These are phyloP conservation scores for Boletus pseudo-olivaceus DNA, from an alignment of 768 basidiomycete species.

Conservation along the genomic window DNA sequence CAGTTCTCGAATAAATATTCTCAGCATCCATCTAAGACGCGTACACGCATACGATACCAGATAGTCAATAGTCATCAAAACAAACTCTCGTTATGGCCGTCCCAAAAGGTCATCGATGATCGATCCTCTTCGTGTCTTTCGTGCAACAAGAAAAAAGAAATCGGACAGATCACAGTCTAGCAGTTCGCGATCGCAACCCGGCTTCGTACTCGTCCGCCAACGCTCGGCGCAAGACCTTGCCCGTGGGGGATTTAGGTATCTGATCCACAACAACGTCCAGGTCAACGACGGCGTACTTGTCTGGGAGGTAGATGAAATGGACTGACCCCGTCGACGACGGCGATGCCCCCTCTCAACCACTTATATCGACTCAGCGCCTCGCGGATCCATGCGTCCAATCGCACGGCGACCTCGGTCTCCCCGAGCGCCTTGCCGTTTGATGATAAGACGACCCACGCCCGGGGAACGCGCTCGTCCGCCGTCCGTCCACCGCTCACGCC, in stretches of 20 bases:
- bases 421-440: slow-evolving; percentile 50
- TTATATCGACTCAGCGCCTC: slow-evolving; percentile 70
- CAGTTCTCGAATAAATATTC: too few species aligned
- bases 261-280: neutral
- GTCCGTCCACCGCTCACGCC: slow-evolving; percentile 72
- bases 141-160: neutral
- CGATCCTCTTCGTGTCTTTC: neutral
- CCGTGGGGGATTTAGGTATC: slow-evolving; percentile 75
- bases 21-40: too few species aligned
- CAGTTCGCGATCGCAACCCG: slow-evolving; percentile 10
- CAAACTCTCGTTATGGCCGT: neutral
- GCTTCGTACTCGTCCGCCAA: slow-evolving; percentile 59
- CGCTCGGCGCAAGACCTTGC: slow-evolving; percentile 62
- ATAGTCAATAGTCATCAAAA: neutral
- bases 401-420: slow-evolving; percentile 35
- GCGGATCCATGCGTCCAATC: slow-evolving; percentile 59
- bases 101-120: neutral
- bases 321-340: slow-evolving; percentile 59
- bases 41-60: neutral
- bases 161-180: slow-evolving; percentile 22
- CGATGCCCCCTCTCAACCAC: slow-evolving; percentile 71
- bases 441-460: slow-evolving; percentile 76
- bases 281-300: neutral
- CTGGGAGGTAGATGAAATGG: neutral
- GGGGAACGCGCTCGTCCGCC: slow-evolving; percentile 68